These are phyloP conservation scores for Yarrowia sp. DNA, from an alignment of 805 yeast genomes.

Conservation along the genomic window DNA sequence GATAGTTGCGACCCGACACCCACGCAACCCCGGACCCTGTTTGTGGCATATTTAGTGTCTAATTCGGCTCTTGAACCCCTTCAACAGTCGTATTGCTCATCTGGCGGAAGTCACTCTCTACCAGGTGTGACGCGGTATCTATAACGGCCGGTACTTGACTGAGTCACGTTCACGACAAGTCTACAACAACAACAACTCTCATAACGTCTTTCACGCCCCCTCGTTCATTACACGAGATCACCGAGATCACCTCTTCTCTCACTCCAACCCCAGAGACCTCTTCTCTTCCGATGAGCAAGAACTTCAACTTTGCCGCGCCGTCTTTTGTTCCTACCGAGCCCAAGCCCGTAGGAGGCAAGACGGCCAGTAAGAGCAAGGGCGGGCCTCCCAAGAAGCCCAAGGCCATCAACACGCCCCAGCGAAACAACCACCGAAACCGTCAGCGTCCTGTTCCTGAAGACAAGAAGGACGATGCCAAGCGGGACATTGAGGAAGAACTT, in stretches of 20 bases:
- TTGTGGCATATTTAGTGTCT: constrained; percentile 26
- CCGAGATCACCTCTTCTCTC: not conserved
- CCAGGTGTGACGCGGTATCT: constrained; percentile 27
- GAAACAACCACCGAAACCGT: constrained; percentile 18
- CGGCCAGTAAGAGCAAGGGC: not conserved
- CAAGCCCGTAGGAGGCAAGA: constrained; percentile 1
- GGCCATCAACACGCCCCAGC: constrained; percentile 23
- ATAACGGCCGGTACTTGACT: not conserved
- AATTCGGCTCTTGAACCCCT: constrained; percentile 14
- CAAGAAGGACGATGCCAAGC: not conserved
- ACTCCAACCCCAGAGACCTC: not conserved
- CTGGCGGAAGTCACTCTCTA: constrained; percentile 26
- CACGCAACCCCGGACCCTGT: constrained; percentile 19
- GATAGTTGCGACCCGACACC: constrained; percentile 25
- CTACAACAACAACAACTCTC: not conserved
- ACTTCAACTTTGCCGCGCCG: constrained; percentile 26
- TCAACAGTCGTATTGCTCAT: constrained; percentile 20
- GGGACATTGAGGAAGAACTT: not conserved
- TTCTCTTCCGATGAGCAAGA: constrained; percentile 10
- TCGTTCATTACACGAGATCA: not conserved
- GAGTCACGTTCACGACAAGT: not conserved
- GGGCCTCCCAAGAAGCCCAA: constrained; percentile 14
- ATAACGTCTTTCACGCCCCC: not conserved
- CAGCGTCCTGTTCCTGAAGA: not conserved
- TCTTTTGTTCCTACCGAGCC: constrained; percentile 24